Evolutionary conservation across 441 rosid species (phyloP).

Genomic region (Populus tomentosa): DNA sequence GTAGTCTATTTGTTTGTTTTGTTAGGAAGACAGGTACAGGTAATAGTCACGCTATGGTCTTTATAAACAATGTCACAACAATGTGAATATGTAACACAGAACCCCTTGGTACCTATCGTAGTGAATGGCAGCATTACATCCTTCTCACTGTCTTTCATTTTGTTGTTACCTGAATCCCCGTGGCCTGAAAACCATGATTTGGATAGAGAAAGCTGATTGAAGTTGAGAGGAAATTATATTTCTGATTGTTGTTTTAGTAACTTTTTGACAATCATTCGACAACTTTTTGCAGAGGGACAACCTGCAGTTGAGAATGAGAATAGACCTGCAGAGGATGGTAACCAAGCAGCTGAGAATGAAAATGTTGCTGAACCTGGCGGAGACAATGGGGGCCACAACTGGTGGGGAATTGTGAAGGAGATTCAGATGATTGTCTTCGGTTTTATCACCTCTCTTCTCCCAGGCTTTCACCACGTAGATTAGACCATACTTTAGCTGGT

Average conservation of each 20-base stretch:
- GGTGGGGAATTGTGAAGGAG: slow-evolving; percentile 98
- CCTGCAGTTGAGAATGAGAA: slow-evolving; percentile 66
- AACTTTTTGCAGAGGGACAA: slow-evolving; percentile 42
- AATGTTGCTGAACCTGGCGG: slow-evolving; percentile 40
- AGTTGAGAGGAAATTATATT: background rate
- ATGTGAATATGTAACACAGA: background rate
- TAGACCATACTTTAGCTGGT: slow-evolving; percentile 27
- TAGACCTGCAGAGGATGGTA: slow-evolving; percentile 37
- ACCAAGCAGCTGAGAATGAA: slow-evolving; percentile 50
- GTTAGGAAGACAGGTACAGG: background rate
- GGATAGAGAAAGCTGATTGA: background rate
- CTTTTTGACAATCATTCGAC: background rate
- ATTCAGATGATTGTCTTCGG: slow-evolving; percentile 96
- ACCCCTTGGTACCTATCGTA: background rate
- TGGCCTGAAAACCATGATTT: background rate
- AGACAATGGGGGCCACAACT: slow-evolving; percentile 58
- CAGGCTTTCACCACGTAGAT: slow-evolving; percentile 90
- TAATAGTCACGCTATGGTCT: background rate
- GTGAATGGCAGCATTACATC: background rate
- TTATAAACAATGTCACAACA: background rate
- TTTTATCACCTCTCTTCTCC: slow-evolving; percentile 92
- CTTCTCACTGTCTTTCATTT: background rate
- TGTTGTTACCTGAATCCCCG: background rate
- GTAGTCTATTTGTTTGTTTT: background rate
- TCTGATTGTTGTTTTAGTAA: background rate